A percentile compares a stretch with the other conserved stretches of the same genome.
These are phyloP conservation scores for Arthrinium phaeospermum DNA, from an alignment of 2,329 filamentous ascomycete genomes.

Conservation along the genomic window DNA sequence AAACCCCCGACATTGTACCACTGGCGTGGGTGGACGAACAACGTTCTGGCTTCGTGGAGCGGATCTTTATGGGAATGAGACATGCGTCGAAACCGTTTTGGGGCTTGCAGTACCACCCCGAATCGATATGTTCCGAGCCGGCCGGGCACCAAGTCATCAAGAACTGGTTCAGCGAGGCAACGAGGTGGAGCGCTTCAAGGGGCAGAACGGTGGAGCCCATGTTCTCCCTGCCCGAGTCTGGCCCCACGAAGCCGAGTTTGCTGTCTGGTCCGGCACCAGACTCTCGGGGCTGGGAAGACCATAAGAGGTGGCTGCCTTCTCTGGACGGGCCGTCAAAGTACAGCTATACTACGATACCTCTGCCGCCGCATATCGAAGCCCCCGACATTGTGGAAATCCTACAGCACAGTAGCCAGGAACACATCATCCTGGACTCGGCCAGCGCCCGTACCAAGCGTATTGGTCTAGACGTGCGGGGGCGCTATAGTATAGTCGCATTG, in stretches of 20 bases:
- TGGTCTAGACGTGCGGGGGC: conserved; percentile 57
- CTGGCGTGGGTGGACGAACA: conserved; percentile 67
- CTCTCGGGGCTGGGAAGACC: background rate
- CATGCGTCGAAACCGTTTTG: conserved; percentile 76
- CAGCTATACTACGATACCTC: conserved; percentile 46
- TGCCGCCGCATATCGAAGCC: conserved; percentile 54
- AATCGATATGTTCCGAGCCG: conserved; percentile 82
- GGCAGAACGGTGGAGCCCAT: conserved; percentile 21
- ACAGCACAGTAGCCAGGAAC: conserved; percentile 46
- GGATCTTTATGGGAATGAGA: conserved; percentile 77
- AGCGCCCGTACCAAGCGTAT: conserved; percentile 54
- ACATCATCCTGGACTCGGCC: conserved; percentile 65
- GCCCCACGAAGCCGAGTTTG: conserved; percentile 41
- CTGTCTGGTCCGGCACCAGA: conserved; percentile 33
- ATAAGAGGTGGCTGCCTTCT: background rate
- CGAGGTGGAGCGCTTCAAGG: conserved; percentile 56
- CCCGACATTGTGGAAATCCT: conserved; percentile 62
- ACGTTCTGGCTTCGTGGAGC: conserved; percentile 46
- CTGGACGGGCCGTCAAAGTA: conserved; percentile 40
- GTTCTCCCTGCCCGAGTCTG: conserved; percentile 26
- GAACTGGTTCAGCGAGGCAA: conserved; percentile 77
- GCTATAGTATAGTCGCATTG: conserved; percentile 77
- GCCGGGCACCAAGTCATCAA: conserved; percentile 67
- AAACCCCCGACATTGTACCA: conserved; percentile 54
- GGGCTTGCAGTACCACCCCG: conserved; percentile 90